Base-by-base conservation (phyloP, 768 basidiomycete species). In the Mycena polygramma region DNA sequence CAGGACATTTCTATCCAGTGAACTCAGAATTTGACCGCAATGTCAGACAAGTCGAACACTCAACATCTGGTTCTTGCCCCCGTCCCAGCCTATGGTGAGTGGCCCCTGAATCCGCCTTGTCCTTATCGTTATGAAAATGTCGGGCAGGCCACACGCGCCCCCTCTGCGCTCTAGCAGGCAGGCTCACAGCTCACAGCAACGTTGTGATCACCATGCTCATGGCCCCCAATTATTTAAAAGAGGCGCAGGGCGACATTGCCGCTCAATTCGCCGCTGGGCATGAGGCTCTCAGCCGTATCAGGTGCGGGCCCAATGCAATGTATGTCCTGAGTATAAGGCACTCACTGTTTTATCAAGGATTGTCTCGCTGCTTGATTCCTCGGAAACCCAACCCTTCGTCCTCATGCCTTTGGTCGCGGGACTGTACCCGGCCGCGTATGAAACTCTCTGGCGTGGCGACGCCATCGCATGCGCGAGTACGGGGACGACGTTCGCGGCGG, bases 401-500 rank as follows among this genome's bases (percentile, higher is more conserved):
- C 48, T 52, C 8, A 11, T 51, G 1, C 57, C 46, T 8, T 10
- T 24, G 10, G 6, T 17, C 2, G 13, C 6, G 8, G n/a, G 41
- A 26, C 19, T 30, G 36, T 68, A 60, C 20, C 39, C 57, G 19
- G 9, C 51, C 7, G 51, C 51, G 22, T 48, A 65, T n/a, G 45
- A 46, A 19, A 46, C 45, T 14, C 45, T 46, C 15, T 46, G 14
- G 45, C 15, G 15, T 19, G 45, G 45, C 7, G 17, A 46, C 9
- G 41, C 46, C 24, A 63, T 69, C 37, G 49, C 11, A 39, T 68
- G 67, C n/a, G 59, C 67, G 49, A 46, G 22, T 20, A 68, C 58
- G 13, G 67, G 67, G 7, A 62, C n/a, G 9, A 24, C 7, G 20
- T 68, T 68, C 45, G 10, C 52, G 19, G 60, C 60, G 4, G 36